These are phyloP conservation scores for Cystofilobasidium bisporidii DNA, from an alignment of 768 basidiomycete genomes.

Conservation along the genomic window DNA sequence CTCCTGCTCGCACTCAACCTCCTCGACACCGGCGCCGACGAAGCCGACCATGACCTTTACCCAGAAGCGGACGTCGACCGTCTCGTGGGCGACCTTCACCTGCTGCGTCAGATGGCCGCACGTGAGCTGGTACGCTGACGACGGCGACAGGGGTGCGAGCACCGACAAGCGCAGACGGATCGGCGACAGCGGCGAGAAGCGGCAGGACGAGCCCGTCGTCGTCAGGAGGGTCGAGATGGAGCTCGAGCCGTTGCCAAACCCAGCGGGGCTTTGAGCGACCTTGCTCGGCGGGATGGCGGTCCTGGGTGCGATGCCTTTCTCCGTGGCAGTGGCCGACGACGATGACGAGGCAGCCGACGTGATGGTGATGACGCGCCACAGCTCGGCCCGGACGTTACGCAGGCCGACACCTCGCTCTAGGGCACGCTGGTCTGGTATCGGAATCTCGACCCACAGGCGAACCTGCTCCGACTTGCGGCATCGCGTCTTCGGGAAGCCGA, in stretches of 20 bases:
- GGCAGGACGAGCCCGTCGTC: constrained; percentile 16
- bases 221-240: constrained; percentile 15
- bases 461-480: constrained; percentile 16
- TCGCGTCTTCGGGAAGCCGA: constrained; percentile 17
- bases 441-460: constrained; percentile 23
- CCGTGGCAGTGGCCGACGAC: not conserved
- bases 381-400: constrained; percentile 24
- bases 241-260: not conserved
- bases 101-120: constrained; percentile 22
- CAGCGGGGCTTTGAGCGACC: not conserved
- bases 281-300: not conserved
- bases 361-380: constrained; percentile 13
- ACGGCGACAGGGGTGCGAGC: constrained; percentile 23
- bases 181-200: constrained; percentile 23
- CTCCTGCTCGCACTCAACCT: constrained; percentile 22
- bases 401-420: constrained; percentile 12
- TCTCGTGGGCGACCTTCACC: not conserved
- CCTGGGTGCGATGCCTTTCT: not conserved
- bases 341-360: constrained; percentile 2
- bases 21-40: not conserved
- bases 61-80: constrained; percentile 15
- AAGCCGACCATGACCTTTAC: constrained; percentile 25
- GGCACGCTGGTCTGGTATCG: constrained; percentile 3
- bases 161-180: constrained; percentile 23
- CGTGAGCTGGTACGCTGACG: constrained; percentile 20